phyloP scores from a whole-genome alignment of 345 rosid genomes.

The Aquilaria malaccensis region DNA sequence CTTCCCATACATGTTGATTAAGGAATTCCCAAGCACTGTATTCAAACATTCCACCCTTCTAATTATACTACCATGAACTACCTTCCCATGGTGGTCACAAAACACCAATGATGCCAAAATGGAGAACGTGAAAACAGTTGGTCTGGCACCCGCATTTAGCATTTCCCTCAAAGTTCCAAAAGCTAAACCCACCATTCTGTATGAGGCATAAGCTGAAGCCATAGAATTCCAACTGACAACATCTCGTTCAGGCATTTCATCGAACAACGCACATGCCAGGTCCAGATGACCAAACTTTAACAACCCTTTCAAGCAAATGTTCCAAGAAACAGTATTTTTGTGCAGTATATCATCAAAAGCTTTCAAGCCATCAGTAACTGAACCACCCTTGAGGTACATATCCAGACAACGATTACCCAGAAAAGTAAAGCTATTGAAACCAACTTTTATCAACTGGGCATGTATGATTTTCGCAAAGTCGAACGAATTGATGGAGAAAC shows the following conservation, averaged over 20 bases:
- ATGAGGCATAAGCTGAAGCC: constrained; percentile 41
- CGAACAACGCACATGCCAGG: constrained; percentile 38
- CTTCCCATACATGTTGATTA: constrained; percentile 65
- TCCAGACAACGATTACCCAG: constrained; percentile 69
- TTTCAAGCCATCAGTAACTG: constrained; percentile 27
- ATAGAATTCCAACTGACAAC: constrained; percentile 69
- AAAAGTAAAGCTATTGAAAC: constrained; percentile 38
- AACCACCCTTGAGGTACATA: constrained; percentile 41
- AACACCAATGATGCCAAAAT: constrained; percentile 39
- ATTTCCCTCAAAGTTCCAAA: constrained; percentile 40
- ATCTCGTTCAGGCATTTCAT: constrained; percentile 63
- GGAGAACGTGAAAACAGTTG: constrained; percentile 51
- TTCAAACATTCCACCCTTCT: constrained; percentile 27
- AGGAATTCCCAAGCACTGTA: constrained; percentile 62
- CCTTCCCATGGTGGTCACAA: constrained; percentile 44
- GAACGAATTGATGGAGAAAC: constrained; percentile 30
- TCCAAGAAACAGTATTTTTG: constrained; percentile 59
- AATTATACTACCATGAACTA: constrained; percentile 53
- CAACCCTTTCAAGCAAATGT: constrained; percentile 47
- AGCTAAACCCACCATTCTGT: constrained; percentile 30
- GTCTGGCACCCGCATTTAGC: constrained; percentile 35
- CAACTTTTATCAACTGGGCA: constrained; percentile 55
- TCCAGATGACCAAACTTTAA: constrained; percentile 16
- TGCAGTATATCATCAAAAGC: constrained; percentile 37
- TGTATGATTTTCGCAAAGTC: constrained; percentile 33